Evolutionary conservation across 805 yeast species (phyloP), one percentile per base, ranked within the genome.

Genomic region (Teunomyces funiuensis): DNA sequence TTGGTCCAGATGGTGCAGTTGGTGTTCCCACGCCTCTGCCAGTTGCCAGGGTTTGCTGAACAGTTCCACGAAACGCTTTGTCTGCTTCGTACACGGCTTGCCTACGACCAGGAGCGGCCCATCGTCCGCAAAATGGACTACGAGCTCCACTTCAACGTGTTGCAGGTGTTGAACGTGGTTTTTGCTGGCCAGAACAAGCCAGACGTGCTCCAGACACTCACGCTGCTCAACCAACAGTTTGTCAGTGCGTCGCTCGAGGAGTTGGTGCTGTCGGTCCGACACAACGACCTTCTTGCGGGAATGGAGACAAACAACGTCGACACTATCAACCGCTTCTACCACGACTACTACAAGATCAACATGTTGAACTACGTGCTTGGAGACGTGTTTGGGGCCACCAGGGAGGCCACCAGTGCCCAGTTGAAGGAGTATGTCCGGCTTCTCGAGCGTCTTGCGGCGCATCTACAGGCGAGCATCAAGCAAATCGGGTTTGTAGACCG

Each of bases 101-200:
- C n/a, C 23, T 49, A 44, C 31, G 42, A 41, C 6, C 41, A 40
- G 14, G 39, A 25, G 9, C 30, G 30, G 5, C 29, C 22, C 17
- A 36, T 29, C 16, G 28, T 30, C 6, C 37, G 28, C 11, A 45
- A 39, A 33, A 43, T 44, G 13, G 46, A 49, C 18, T 50, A 47
- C 27, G 66, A 64, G 42, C 31, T 59, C 20, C 53, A 48, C 26
- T 60, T 39, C 42, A 58, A 52, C 31, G 44, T 52, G 14, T 37
- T 57, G 10, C 39, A 43, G 19, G 17, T 54, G 14, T 31, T 56
- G 27, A 42, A 49, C 33, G 33, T 41, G 13, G 45, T 36, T 20
- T 38, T 42, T 25, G 36, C 31, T 11, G 10, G 14, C n/a, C 6
- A 28, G 0, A 36, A 17, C 4, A 25, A 28, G 1, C 14, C 14